Evolutionary conservation across 139 green algal species (phyloP).

Genomic region (Picochlorum sp.): DNA sequence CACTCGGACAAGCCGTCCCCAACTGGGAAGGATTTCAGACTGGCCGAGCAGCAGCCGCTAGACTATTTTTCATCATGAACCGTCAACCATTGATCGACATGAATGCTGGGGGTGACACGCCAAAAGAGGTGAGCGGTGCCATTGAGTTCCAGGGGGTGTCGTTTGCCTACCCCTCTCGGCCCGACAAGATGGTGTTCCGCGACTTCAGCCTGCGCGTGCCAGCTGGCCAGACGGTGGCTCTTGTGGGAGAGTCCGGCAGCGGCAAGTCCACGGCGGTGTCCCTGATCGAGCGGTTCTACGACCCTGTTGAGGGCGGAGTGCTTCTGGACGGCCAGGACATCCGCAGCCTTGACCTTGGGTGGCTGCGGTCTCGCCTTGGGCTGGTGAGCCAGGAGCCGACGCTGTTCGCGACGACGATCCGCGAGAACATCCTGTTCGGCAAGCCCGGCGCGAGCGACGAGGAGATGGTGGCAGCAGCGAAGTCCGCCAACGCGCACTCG

Average conservation of each 20-base stretch:
- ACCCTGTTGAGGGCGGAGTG: slow-evolving; percentile 46
- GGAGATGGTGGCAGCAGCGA: slow-evolving; percentile 54
- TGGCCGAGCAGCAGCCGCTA: slow-evolving; percentile 31
- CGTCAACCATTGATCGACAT: slow-evolving; percentile 36
- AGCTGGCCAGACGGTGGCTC: slow-evolving; percentile 72
- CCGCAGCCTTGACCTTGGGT: slow-evolving; percentile 49
- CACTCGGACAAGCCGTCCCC: slow-evolving; percentile 37
- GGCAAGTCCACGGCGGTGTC: slow-evolving; percentile 85
- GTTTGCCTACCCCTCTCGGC: slow-evolving; percentile 71
- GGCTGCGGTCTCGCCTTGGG: slow-evolving; percentile 48
- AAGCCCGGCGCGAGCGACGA: slow-evolving; percentile 23
- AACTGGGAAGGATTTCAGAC: slow-evolving; percentile 25
- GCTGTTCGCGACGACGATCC: slow-evolving; percentile 58
- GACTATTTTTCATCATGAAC: slow-evolving; percentile 59
- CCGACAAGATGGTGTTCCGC: slow-evolving; percentile 46
- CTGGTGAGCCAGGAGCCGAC: slow-evolving; percentile 81
- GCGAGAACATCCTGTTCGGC: slow-evolving; percentile 78
- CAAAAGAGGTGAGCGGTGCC: slow-evolving; percentile 17
- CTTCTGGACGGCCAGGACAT: slow-evolving; percentile 74
- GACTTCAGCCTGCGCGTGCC: slow-evolving; percentile 48
- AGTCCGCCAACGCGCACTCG: slow-evolving; percentile 56
- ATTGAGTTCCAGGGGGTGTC: slow-evolving; percentile 50
- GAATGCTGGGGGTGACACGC: slow-evolving; percentile 1
- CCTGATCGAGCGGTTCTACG: slow-evolving; percentile 89
- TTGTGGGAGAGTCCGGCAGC: slow-evolving; percentile 76